These are phyloP conservation scores for Aspergillus sp. DNA, from an alignment of 2,329 filamentous ascomycete genomes.

Conservation along the genomic window DNA sequence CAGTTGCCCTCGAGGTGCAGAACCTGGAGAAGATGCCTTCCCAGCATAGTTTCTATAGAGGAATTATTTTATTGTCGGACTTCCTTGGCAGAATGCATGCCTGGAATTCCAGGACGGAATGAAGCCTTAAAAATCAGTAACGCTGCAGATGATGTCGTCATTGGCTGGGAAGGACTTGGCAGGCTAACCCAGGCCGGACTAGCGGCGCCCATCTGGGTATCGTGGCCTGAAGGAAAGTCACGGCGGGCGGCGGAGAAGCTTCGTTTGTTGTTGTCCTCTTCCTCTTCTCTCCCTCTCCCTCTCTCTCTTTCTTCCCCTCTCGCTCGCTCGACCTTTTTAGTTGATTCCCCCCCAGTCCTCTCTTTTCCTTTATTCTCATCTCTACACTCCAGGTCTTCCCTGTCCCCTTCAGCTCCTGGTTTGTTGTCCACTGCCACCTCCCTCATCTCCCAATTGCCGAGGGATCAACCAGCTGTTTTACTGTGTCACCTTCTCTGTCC, in stretches of 20 bases:
- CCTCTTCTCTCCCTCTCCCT: conserved; percentile 10
- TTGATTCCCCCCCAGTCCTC: conserved; percentile 7
- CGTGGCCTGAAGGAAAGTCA: conserved; percentile 38
- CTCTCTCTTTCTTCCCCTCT: conserved; percentile 9
- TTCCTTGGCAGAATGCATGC: background rate
- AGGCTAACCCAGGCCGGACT: conserved; percentile 29
- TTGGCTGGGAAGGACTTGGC: conserved; percentile 21
- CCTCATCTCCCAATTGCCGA: conserved; percentile 7
- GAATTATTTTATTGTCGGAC: no score
- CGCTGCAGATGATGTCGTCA: conserved; percentile 6
- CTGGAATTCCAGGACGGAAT: background rate
- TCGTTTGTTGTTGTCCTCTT: conserved; percentile 11
- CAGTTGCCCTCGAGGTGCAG: no score
- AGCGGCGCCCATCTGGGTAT: conserved; percentile 37
- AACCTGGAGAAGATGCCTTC: no score
- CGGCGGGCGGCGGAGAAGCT: conserved; percentile 8
- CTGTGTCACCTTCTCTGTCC: background rate
- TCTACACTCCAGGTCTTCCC: background rate
- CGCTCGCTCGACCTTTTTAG: background rate
- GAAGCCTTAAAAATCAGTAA: background rate
- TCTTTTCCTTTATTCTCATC: background rate
- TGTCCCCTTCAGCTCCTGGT: conserved; percentile 6
- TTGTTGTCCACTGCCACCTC: conserved; percentile 5
- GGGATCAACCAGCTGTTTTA: background rate
- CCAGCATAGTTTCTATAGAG: no score